Conservation (phyloP, 2,329 filamentous ascomycete species). For the Xylogone sp. region DNA sequence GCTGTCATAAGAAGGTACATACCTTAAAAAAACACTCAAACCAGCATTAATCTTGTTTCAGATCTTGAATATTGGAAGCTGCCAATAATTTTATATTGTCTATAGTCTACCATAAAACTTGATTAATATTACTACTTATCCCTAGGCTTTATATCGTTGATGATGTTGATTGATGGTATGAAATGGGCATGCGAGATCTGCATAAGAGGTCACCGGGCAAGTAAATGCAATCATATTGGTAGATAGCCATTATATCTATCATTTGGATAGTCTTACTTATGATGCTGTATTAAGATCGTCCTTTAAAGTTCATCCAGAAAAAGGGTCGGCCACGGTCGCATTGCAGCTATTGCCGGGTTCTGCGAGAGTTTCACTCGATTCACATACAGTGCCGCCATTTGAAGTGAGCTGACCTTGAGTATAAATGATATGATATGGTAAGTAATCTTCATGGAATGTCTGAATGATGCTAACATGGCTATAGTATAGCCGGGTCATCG, state of each 20-base stretch:
- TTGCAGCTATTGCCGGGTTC: neutral
- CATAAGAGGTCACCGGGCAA: constrained; percentile 92
- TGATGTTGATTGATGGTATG: constrained; percentile 82
- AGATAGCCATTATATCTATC: constrained; percentile 37
- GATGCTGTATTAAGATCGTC: neutral
- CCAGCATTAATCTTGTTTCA: neutral
- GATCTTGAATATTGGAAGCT: neutral
- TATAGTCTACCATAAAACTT: neutral
- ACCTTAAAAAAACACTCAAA: neutral
- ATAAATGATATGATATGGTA: no score
- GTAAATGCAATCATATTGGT: constrained; percentile 94
- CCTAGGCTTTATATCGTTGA: neutral
- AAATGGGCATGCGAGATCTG: constrained; percentile 96
- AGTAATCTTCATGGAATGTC: no score
- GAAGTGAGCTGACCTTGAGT: neutral
- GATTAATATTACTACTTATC: neutral
- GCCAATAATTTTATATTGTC: no score
- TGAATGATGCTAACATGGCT: no score
- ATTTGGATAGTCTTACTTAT: neutral
- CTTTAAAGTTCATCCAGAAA: neutral
- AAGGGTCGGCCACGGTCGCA: neutral
- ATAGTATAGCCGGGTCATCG: no score
- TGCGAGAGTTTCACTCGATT: neutral
- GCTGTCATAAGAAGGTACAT: neutral
- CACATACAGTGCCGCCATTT: neutral